Percentiles rank a stretch among this genome's conserved stretches.
phyloP scores from a whole-genome alignment of 495 filamentous ascomycete species.

The Annulohypoxylon bovei region DNA sequence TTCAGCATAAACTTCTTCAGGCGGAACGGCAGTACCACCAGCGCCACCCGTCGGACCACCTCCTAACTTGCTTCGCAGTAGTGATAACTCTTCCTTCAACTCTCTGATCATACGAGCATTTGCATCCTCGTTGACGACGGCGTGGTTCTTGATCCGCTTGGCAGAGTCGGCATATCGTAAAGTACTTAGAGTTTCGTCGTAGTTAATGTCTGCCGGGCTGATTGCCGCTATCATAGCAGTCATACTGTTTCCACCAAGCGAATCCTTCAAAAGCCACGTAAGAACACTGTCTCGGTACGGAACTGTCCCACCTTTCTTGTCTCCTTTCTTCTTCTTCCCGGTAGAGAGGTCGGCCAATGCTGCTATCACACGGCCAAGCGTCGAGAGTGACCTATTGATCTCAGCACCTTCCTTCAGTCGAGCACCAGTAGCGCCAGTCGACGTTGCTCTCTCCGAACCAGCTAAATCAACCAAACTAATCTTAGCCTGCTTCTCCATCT shows the following conservation, averaged over 20 bases:
- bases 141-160: conserved; percentile 99
- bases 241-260: conserved; percentile 97
- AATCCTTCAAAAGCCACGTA: conserved; percentile 98
- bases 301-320: conserved; percentile 70
- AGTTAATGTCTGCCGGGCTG: conserved; percentile 98
- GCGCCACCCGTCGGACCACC: conserved; percentile 65
- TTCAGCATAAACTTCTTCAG: conserved; percentile 86
- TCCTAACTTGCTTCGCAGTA: conserved; percentile 86
- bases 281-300: conserved; percentile 97
- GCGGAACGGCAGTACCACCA: conserved; percentile 56
- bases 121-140: conserved; percentile 98
- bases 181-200: conserved; percentile 95
- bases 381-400: conserved; percentile 97
- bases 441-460: conserved; percentile 95
- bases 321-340: conserved; percentile 82
- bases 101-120: conserved; percentile 99
- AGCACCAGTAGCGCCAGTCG: conserved; percentile 94
- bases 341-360: conserved; percentile 90
- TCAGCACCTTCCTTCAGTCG: conserved; percentile 98
- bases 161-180: conserved; percentile 96
- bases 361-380: conserved; percentile 97
- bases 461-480: conserved; percentile 98
- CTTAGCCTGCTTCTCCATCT: conserved; percentile 96
- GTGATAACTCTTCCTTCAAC: conserved; percentile 91
- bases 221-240: conserved; percentile 99